Conservation (phyloP, 164 flowering plant genomes). For the Kingdonia uniflora region DNA sequence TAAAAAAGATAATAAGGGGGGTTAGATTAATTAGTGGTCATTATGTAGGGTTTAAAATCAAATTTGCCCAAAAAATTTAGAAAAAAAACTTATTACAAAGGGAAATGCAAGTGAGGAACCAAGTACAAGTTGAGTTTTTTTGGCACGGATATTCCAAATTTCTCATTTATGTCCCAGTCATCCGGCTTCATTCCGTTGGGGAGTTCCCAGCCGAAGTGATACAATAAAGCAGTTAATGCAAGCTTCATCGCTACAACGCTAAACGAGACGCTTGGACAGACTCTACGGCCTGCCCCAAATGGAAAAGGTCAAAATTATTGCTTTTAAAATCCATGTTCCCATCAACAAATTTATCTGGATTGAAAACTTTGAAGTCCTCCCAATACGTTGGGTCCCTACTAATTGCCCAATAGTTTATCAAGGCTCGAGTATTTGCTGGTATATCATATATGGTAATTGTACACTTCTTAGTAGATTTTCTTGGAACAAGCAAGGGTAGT, state of each 20-base stretch:
- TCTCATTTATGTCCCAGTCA: constrained; percentile 33
- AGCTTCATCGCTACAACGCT: constrained; percentile 36
- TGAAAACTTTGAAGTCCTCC: constrained; percentile 28
- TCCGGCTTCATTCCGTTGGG: constrained; percentile 27
- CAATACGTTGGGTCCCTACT: constrained; percentile 31
- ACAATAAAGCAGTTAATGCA: constrained; percentile 28
- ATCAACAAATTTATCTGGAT: constrained; percentile 31
- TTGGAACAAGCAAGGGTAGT: constrained; percentile 40
- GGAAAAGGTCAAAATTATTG: constrained; percentile 34
- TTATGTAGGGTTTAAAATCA: no score
- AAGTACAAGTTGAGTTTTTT: no score
- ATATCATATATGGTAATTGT: constrained; percentile 24
- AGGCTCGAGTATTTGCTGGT: constrained; percentile 31
- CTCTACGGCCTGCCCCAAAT: constrained; percentile 45
- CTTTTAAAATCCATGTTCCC: constrained; percentile 23
- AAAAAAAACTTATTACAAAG: no score
- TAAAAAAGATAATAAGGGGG: no score
- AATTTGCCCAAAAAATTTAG: no score
- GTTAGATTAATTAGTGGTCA: no score
- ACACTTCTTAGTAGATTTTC: constrained; percentile 41
- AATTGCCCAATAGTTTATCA: constrained; percentile 36
- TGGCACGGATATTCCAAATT: no score
- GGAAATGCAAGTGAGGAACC: no score
- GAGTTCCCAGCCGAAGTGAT: constrained; percentile 47
- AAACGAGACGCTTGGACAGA: constrained; percentile 45